Evolutionary conservation across 352 stramenopile species (phyloP), one percentile per base, ranked within the genome.

Genomic region (Globisporangium abappressorium): DNA sequence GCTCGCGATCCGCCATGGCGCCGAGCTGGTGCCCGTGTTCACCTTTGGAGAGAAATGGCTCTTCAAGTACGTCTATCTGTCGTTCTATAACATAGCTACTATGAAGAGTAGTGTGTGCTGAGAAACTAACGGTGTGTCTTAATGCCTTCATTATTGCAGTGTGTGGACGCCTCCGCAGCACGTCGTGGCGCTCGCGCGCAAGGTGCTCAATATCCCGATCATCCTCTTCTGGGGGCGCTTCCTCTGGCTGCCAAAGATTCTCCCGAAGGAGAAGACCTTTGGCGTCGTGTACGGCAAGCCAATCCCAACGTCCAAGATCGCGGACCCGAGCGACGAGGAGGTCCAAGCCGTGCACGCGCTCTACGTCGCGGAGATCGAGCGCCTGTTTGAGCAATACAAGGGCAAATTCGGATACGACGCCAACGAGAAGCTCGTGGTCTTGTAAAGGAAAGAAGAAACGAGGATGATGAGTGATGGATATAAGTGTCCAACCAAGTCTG

Each of bases 21-120:
- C 84, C 2, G 81, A 92, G 26, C 78, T 94, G 61, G 86, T 94
- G 33, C 86, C 86, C 3, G 83, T 73, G n/a, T 92, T 92, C 57
- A 84, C 91, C n/a, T 94, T 94, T 60, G 78, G 78, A 55, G 86
- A 94, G 64, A 94, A 94, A 72, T 92, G 74, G 68, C 75, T 92
- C 24, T 92, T 91, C 80, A 89, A 90, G 36, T 43, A 43, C 36
- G 36, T 5, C 30, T 33, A 33, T 43, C 11, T 43, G 11, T 43
- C 36, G 36, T 43, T 14, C 9, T 43, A 15, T 15, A 5, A 15
- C 2, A 4, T 12, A 43, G 12, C 3, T 43, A 0, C 9, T 15
- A 18, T 43, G 8, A 41, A 8, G 1, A 8, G 9, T 9, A 3
- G 34, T 41, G 8, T 3, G 12, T 43, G 11, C 36, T 41, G 36